These are phyloP conservation scores for Ophidiomyces ophidiicola DNA, from an alignment of 2,329 filamentous ascomycete genomes.

Conservation along the genomic window DNA sequence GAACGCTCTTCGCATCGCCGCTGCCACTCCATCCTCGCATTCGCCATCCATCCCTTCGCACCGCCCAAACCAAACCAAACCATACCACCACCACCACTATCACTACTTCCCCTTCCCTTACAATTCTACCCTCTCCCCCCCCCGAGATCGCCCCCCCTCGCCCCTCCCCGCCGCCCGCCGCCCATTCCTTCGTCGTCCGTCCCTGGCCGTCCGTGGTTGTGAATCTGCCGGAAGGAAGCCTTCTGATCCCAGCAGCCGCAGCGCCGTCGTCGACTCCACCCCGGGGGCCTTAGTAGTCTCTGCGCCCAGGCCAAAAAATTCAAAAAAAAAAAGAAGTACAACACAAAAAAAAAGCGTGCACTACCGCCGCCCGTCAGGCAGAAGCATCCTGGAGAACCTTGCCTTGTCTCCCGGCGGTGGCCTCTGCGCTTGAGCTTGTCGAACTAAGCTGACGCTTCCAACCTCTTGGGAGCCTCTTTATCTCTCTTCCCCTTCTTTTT, in stretches of 20 bases:
- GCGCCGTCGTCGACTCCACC: conserved; percentile 8
- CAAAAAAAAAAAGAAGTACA: no score
- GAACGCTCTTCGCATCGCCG: conserved; percentile 4
- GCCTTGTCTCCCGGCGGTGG: conserved; percentile 1
- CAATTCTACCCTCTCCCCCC: no score
- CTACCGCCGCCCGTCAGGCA: no score
- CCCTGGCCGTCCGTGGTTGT: conserved; percentile 6
- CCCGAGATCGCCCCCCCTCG: no score
- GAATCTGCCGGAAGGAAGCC: conserved; percentile 6
- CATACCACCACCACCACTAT: no score
- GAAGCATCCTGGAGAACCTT: conserved; percentile 4
- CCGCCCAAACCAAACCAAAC: no score
- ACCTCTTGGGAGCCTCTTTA: conserved; percentile 3
- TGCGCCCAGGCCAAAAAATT: no score
- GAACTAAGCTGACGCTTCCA: conserved; percentile 4
- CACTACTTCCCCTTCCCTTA: no score
- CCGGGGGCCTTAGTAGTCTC: no score
- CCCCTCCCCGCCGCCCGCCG: no score
- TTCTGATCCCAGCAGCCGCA: conserved; percentile 5
- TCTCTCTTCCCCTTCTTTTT: conserved; percentile 6
- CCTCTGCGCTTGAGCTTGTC: conserved; percentile 9
- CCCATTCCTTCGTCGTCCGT: conserved; percentile 4
- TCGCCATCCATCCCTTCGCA: conserved; percentile 8
- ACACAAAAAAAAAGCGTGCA: no score
- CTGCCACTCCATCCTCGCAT: conserved; percentile 3